phyloP scores from a whole-genome alignment of 1,139 yeast genomes.

The Geotrichum bryndzae region DNA sequence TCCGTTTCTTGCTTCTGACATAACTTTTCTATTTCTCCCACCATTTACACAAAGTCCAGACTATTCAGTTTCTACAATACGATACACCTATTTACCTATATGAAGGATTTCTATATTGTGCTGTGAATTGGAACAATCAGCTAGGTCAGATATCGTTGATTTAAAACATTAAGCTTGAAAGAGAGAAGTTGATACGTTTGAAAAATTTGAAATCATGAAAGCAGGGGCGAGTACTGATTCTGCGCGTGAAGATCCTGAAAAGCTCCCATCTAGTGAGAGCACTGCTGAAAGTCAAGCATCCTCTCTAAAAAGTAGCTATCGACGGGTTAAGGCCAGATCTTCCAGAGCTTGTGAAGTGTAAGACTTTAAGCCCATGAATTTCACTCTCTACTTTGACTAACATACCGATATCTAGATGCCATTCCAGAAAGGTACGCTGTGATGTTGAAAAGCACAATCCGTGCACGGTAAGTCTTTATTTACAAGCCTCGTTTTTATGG shows the following conservation, averaged over 20 bases:
- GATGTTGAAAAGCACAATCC: constrained; percentile 68
- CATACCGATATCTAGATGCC: constrained; percentile 35
- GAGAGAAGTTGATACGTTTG: not conserved
- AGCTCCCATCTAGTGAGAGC: not conserved
- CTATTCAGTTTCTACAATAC: not conserved
- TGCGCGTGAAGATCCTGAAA: constrained; percentile 14
- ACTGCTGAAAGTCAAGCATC: not conserved
- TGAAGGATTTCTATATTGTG: not conserved
- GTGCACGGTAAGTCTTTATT: constrained; percentile 44
- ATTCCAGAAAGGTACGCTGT: constrained; percentile 67
- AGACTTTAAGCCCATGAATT: constrained; percentile 16
- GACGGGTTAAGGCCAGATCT: constrained; percentile 32
- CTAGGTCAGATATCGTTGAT: not conserved
- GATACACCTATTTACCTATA: not conserved
- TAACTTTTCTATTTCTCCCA: not conserved
- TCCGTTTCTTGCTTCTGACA: not conserved
- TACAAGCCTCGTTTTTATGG: not conserved
- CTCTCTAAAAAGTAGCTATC: constrained; percentile 21
- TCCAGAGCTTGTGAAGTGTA: constrained; percentile 36
- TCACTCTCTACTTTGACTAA: constrained; percentile 7
- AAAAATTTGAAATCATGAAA: not conserved
- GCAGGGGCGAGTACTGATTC: not conserved
- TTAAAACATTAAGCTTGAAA: not conserved
- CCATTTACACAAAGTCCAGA: not conserved
- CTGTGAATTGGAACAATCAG: not conserved